A percentile compares a stretch with the other conserved stretches of the same genome.
Evolutionary conservation across 2,329 filamentous ascomycete species (phyloP).

Genomic region (Claviceps digitariae): DNA sequence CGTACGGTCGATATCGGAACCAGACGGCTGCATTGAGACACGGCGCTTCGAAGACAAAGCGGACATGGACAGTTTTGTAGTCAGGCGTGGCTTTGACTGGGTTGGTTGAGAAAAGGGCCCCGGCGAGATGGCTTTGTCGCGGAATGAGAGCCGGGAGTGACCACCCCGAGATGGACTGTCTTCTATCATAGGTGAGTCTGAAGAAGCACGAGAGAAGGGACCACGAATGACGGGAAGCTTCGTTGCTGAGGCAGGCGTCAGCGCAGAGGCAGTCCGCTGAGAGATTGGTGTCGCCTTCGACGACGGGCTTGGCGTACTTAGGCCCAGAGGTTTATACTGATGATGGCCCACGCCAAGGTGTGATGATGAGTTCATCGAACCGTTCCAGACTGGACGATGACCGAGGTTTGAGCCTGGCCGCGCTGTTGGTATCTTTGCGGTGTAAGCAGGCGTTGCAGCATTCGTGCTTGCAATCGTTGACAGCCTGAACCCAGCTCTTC

Average conservation of each 20-base stretch:
- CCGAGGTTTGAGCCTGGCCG: conserved; percentile 33
- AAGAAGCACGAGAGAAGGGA: conserved; percentile 30
- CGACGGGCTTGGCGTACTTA: conserved; percentile 47
- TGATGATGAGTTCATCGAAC: conserved; percentile 43
- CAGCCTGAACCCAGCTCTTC: conserved; percentile 29
- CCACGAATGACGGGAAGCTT: conserved; percentile 36
- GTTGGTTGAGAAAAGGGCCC: conserved; percentile 34
- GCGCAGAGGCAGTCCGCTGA: conserved; percentile 27
- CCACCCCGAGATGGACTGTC: conserved; percentile 31
- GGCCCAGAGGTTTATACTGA: conserved; percentile 45
- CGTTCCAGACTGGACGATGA: conserved; percentile 60
- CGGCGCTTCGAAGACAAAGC: conserved; percentile 31
- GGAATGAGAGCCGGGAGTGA: conserved; percentile 36
- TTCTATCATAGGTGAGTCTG: conserved; percentile 34
- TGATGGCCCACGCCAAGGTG: conserved; percentile 55
- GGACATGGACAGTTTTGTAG: conserved; percentile 30
- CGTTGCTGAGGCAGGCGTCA: conserved; percentile 29
- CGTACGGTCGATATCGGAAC: conserved; percentile 18
- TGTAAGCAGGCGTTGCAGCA: conserved; percentile 33
- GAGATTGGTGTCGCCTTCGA: conserved; percentile 30
- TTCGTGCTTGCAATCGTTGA: conserved; percentile 36
- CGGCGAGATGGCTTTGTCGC: conserved; percentile 37
- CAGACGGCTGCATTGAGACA: conserved; percentile 38
- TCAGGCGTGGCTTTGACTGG: conserved; percentile 30
- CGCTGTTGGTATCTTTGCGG: conserved; percentile 14